Evolutionary conservation across 208 protist genomes (phyloP).

Genomic region (Leishmania gerbilli): DNA sequence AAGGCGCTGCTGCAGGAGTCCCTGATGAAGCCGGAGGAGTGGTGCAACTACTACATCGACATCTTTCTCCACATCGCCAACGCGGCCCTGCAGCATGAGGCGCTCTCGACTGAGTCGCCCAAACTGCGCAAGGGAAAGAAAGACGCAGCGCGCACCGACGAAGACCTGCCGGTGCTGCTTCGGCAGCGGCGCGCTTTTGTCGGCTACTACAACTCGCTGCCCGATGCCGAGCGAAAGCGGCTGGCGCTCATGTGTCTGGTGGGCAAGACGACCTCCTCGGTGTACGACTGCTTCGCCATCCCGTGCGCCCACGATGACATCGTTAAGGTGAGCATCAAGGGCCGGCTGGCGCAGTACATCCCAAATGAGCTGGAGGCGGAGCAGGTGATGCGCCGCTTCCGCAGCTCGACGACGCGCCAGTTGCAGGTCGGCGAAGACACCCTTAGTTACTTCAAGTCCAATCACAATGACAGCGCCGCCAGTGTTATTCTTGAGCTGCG

Average conservation of each 20-base stretch:
- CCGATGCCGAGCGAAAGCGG: conserved; percentile 64
- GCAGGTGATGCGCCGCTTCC: conserved; percentile 84
- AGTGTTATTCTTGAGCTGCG: conserved; percentile 84
- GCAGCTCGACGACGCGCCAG: conserved; percentile 76
- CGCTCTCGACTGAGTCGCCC: conserved; percentile 21
- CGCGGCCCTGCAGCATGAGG: conserved; percentile 73
- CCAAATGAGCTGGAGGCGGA: conserved; percentile 83
- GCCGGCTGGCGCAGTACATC: conserved; percentile 68
- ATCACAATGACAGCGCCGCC: conserved; percentile 74
- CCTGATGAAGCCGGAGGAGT: conserved; percentile 87
- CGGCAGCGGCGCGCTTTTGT: conserved; percentile 82
- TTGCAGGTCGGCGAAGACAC: conserved; percentile 90
- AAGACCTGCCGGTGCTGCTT: conserved; percentile 80
- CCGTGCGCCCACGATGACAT: conserved; percentile 83
- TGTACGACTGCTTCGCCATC: conserved; percentile 83
- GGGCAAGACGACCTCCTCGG: conserved; percentile 63
- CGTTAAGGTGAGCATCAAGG: conserved; percentile 76
- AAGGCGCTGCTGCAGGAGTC: conserved; percentile 73
- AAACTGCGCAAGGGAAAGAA: conserved; percentile 29
- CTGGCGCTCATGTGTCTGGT: conserved; percentile 82
- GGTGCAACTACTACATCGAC: conserved; percentile 87
- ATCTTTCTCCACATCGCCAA: conserved; percentile 84
- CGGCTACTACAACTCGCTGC: conserved; percentile 83
- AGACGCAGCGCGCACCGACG: conserved; percentile 34
- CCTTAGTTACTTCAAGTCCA: conserved; percentile 87